Evolutionary conservation across 306 rosid genomes (phyloP), one percentile per base, ranked within the genome.

Genomic region (Castanea mollissima): DNA sequence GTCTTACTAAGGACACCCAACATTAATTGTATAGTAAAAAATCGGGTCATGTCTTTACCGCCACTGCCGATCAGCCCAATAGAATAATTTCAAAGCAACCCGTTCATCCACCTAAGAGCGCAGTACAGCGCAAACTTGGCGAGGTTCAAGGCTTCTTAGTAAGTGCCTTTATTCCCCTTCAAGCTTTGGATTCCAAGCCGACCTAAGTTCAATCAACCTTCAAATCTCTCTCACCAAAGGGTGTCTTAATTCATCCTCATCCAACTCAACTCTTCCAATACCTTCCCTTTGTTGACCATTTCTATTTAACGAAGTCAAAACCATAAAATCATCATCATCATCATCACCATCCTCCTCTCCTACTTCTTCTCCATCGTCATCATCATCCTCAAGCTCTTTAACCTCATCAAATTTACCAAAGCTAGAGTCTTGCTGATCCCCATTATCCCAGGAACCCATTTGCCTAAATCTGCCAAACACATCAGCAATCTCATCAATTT

Each of bases 21-120:
- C 92, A 21, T 21, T 21, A 21, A 92, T 90, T 18, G 90, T 83
- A 74, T 91, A 84, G 81, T 88, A 91, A 38, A 90, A 95, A 55
- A 87, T 5, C 6, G 83, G 75, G 34, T 87, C 79, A 29, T 92
- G 97, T 21, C 85, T 82, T 32, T 91, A 91, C 59, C 97, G 87
- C 98, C 98, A 91, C 71, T 89, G 91, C 79, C 93, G 75, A 84
- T 94, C 97, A 27, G 91, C 97, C 97, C 97, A 92, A 58, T 91
- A 91, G 79, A 92, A 94, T 73, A 91, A 88, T 2, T 67, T 78
- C 89, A 94, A 85, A 81, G 98, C 95, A 80, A 88, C 78, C 35
- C 97, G 84, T 41, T 94, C 97, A 74, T 92, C 97, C 1, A 41
- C 83, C 76, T 87, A 93, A 74, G 93, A 90, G 73, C 77, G 85